Evolutionary conservation across 2,329 filamentous ascomycete species (phyloP).

Genomic region (Aspergillus floridensis): DNA sequence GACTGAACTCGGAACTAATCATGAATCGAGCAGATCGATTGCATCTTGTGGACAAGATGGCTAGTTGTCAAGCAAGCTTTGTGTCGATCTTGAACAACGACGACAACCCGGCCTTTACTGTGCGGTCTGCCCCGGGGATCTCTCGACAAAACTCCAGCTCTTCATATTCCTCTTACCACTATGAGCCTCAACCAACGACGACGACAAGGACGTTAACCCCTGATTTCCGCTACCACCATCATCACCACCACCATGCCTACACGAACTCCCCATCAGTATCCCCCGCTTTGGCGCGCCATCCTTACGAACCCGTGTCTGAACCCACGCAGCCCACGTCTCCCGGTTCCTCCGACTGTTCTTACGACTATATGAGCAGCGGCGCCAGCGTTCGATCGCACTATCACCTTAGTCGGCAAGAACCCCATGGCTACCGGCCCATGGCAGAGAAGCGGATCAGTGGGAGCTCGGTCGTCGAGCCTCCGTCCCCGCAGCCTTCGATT

Average conservation of each 20-base stretch:
- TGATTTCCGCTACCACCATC: constrained; percentile 21
- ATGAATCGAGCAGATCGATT: background rate
- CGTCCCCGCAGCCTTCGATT: constrained; percentile 28
- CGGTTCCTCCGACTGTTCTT: constrained; percentile 34
- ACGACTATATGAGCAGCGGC: constrained; percentile 29
- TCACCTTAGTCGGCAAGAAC: constrained; percentile 29
- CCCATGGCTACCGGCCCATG: constrained; percentile 22
- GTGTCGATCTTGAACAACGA: constrained; percentile 49
- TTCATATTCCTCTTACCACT: constrained; percentile 19
- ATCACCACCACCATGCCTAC: constrained; percentile 11
- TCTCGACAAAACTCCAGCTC: constrained; percentile 23
- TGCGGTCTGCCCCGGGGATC: constrained; percentile 33
- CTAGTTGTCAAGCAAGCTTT: constrained; percentile 34
- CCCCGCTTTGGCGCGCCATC: constrained; percentile 24
- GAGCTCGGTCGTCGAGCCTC: constrained; percentile 24
- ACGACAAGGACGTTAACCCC: constrained; percentile 13
- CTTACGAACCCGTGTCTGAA: constrained; percentile 27
- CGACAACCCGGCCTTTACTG: constrained; percentile 47
- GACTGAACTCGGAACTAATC: background rate
- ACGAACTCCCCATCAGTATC: constrained; percentile 28
- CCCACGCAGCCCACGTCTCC: constrained; percentile 28
- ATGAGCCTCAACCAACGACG: constrained; percentile 18
- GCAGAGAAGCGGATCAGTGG: constrained; percentile 26
- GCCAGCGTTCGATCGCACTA: constrained; percentile 23
- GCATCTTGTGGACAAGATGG: constrained; percentile 23